Evolutionary conservation across 768 basidiomycete genomes (phyloP).

Genomic region (Pulveroboletus sp.): DNA sequence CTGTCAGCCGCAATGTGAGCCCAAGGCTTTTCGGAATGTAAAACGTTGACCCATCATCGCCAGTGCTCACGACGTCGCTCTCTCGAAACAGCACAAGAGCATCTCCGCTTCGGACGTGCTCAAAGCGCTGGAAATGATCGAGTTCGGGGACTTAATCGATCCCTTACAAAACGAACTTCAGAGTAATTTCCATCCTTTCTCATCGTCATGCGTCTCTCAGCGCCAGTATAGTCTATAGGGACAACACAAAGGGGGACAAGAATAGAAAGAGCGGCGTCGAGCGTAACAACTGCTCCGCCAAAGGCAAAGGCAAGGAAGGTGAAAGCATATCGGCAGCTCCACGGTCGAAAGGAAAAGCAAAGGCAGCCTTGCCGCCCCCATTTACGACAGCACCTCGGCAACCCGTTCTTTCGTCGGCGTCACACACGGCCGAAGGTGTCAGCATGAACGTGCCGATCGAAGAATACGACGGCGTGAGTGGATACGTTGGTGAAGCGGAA

Average conservation of each 20-base stretch:
- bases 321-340: constrained; percentile 31
- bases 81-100: constrained; percentile 81
- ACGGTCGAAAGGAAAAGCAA: constrained; percentile 31
- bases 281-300: constrained; percentile 24
- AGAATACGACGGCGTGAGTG: constrained; percentile 30
- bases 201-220: background rate
- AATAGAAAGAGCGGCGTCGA: constrained; percentile 30
- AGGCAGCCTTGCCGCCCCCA: constrained; percentile 23
- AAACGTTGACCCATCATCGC: constrained; percentile 4
- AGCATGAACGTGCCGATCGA: constrained; percentile 20
- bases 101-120: constrained; percentile 89
- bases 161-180: constrained; percentile 61
- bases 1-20: constrained; percentile 45
- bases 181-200: constrained; percentile 35
- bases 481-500: constrained; percentile 33
- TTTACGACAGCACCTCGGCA: constrained; percentile 29
- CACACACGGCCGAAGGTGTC: constrained; percentile 25
- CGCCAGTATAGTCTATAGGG: constrained; percentile 53
- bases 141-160: constrained; percentile 68
- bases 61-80: constrained; percentile 86
- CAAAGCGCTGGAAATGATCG: constrained; percentile 75
- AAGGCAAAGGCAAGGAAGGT: constrained; percentile 31
- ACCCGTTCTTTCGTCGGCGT: constrained; percentile 27
- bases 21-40: background rate
- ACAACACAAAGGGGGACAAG: constrained; percentile 59